These are phyloP conservation scores for Aquilaria sinensis DNA, from an alignment of 345 rosid species.

Conservation along the genomic window DNA sequence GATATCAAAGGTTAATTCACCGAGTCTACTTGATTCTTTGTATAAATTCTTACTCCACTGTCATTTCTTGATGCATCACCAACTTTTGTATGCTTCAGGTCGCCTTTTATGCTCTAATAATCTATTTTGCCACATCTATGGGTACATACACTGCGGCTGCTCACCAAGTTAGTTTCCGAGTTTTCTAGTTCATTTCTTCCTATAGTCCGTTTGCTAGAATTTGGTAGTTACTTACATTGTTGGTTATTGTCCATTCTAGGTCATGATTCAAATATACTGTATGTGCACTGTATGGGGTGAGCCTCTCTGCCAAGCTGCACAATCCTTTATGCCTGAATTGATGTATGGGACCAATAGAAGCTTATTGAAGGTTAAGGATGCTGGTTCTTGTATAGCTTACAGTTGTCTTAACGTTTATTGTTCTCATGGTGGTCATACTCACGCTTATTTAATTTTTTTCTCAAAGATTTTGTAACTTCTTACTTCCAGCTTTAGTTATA, in stretches of 20 bases:
- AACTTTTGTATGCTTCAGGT: slow-evolving; percentile 50
- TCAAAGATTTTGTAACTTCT: not conserved
- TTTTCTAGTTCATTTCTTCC: not conserved
- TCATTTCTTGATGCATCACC: slow-evolving; percentile 23
- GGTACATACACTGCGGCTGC: slow-evolving; percentile 69
- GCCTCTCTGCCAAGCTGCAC: slow-evolving; percentile 90
- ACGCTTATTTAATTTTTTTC: not conserved
- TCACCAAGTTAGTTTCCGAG: slow-evolving; percentile 55
- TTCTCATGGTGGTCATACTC: not conserved
- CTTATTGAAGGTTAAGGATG: slow-evolving; percentile 46
- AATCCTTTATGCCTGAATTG: slow-evolving; percentile 91
- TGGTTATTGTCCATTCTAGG: slow-evolving; percentile 22
- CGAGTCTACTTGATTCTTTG: too few relatives aligned
- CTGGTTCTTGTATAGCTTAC: not conserved
- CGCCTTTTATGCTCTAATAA: slow-evolving; percentile 69
- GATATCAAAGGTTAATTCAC: slow-evolving; percentile 56
- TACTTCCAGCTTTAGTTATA: too few relatives aligned
- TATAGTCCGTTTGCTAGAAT: not conserved
- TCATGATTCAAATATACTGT: slow-evolving; percentile 61
- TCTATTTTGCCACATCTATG: slow-evolving; percentile 77
- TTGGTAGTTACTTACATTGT: not conserved
- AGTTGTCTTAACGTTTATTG: not conserved
- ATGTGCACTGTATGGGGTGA: slow-evolving; percentile 75
- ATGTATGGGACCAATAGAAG: slow-evolving; percentile 52
- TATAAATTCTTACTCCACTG: too few relatives aligned